Evolutionary conservation across 257 asterid genomes (phyloP).

Genomic region (Oldenlandia corymbosa): DNA sequence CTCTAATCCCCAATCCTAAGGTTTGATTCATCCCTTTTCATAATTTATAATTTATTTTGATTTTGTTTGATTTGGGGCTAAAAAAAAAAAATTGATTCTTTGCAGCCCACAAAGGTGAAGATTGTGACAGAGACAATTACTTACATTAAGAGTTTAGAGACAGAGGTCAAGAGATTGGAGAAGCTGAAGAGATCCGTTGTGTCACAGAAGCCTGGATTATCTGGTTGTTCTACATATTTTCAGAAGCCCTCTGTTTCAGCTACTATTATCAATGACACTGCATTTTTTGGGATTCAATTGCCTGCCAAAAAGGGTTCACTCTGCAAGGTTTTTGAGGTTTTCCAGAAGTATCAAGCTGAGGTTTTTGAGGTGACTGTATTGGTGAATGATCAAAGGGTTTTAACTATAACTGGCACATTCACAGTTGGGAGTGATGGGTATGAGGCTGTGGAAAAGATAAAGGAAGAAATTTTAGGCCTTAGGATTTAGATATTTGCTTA

Average conservation of each 20-base stretch:
- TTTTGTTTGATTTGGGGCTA: too few species aligned
- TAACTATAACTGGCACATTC: constrained; percentile 44
- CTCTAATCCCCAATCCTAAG: constrained; percentile 33
- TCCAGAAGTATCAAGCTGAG: constrained; percentile 50
- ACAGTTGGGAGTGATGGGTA: constrained; percentile 27
- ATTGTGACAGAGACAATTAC: constrained; percentile 36
- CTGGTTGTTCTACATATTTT: constrained; percentile 23
- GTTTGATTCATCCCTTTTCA: constrained; percentile 22
- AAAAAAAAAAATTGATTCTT: too few species aligned
- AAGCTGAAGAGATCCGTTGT: constrained; percentile 27
- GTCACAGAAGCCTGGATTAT: constrained; percentile 16
- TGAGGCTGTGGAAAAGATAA: constrained; percentile 32
- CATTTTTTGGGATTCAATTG: constrained; percentile 45
- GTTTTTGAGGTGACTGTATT: constrained; percentile 48
- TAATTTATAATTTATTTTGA: neutral
- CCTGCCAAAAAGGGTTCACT: constrained; percentile 33
- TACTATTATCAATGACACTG: constrained; percentile 30
- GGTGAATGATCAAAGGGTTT: constrained; percentile 32
- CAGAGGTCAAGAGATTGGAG: constrained; percentile 51
- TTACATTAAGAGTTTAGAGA: constrained; percentile 43
- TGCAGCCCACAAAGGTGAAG: constrained; percentile 46
- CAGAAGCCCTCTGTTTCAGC: constrained; percentile 31
- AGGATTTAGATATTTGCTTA: constrained; percentile 17
- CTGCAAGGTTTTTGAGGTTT: constrained; percentile 33
- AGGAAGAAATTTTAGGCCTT: constrained; percentile 39